Percentiles rank a stretch among this genome's conserved stretches.
Evolutionary conservation across 306 rosid species (phyloP).

Genomic region (Arachis hypogaea): DNA sequence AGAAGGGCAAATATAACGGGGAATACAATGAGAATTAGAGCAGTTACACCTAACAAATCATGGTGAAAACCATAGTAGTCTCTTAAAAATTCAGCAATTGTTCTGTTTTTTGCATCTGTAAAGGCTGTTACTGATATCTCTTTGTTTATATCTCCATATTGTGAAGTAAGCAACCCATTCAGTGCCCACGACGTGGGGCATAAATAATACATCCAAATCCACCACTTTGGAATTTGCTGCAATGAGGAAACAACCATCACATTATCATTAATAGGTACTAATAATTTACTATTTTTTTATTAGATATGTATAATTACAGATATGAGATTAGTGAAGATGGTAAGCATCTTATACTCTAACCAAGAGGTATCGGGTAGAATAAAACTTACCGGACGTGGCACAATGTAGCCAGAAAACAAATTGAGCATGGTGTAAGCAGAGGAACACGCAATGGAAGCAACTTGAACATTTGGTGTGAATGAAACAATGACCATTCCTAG

Average conservation of each 20-base stretch:
- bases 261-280: no score
- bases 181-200: constrained; percentile 67
- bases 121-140: constrained; percentile 47
- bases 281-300: no score
- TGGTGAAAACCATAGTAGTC: constrained; percentile 61
- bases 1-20: constrained; percentile 51
- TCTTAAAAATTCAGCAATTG: constrained; percentile 52
- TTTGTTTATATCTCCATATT: constrained; percentile 55
- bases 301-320: no score
- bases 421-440: constrained; percentile 55
- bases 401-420: constrained; percentile 62
- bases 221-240: constrained; percentile 77
- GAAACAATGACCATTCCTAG: constrained; percentile 72
- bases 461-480: constrained; percentile 62
- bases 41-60: constrained; percentile 49
- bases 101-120: constrained; percentile 49
- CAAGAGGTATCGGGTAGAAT: background rate
- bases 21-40: constrained; percentile 45
- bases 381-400: constrained; percentile 62
- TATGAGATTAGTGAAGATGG: no score
- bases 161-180: constrained; percentile 66
- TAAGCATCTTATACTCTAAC: no score
- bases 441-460: constrained; percentile 58
- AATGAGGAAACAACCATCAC: constrained; percentile 31
- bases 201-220: constrained; percentile 71